Conservation (phyloP, 495 filamentous ascomycete species). For the Tuber melanosporum region DNA sequence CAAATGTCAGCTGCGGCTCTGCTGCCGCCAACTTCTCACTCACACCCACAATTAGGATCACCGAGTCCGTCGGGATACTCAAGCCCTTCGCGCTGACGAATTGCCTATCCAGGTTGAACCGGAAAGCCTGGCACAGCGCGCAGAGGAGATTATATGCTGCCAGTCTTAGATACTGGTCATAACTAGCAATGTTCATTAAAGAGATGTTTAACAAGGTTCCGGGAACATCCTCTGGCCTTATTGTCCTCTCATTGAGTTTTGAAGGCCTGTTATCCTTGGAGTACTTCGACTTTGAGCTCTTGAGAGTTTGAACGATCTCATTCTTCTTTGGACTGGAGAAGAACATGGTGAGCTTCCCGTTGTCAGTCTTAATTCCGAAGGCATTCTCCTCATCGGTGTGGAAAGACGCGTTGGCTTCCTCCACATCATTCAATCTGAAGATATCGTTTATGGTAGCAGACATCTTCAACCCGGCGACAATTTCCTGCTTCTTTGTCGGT, state of each 20-base stretch:
- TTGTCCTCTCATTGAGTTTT: constrained; percentile 55
- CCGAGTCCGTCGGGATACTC: constrained; percentile 54
- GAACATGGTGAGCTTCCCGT: constrained; percentile 61
- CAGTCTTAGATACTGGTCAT: constrained; percentile 52
- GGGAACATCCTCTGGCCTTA: constrained; percentile 61
- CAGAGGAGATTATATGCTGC: constrained; percentile 59
- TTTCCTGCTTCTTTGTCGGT: constrained; percentile 59
- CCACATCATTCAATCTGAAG: constrained; percentile 58
- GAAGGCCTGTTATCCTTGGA: constrained; percentile 54
- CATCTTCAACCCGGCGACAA: constrained; percentile 53
- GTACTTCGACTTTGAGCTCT: constrained; percentile 54
- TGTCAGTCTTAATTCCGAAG: constrained; percentile 59
- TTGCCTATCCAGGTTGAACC: constrained; percentile 55
- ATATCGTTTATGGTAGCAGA: constrained; percentile 61
- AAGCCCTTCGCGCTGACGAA: constrained; percentile 54
- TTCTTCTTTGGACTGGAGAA: constrained; percentile 57
- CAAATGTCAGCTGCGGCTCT: constrained; percentile 59
- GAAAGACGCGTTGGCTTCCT: constrained; percentile 54
- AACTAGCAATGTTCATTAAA: constrained; percentile 56
- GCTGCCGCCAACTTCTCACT: constrained; percentile 55
- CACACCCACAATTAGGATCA: constrained; percentile 57
- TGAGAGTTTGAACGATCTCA: constrained; percentile 56
- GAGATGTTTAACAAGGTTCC: constrained; percentile 61
- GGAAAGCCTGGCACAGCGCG: constrained; percentile 58
- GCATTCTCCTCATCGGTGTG: constrained; percentile 62